Evolutionary conservation across 78 protist genomes (phyloP), one percentile per base, ranked within the genome.

Genomic region (Monosiga brevicollis): DNA sequence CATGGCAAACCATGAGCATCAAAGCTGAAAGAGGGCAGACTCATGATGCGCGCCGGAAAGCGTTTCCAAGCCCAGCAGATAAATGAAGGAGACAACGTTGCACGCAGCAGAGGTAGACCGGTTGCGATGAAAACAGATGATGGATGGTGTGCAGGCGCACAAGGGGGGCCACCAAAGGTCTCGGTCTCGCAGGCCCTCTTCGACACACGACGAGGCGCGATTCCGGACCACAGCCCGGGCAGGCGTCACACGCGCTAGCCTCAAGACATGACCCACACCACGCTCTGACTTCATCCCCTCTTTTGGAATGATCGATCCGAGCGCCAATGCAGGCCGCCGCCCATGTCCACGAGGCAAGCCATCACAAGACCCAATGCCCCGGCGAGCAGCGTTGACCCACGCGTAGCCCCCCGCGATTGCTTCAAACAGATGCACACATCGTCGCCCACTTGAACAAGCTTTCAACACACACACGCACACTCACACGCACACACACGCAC

Each of bases 181-280:
- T 73, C 42, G 77, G n/a, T n/a, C n/a, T n/a, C 77, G 77, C 40
- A 73, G 25, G 40, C 77, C 42, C 38, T 73, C 42, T 36, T 73
- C 36, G 32, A 40, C 36, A 3, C 77, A 36, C 77, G 9, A 73
- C 36, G 77, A 73, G 20, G 32, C 41, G 41, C 32, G 22, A 25
- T 26, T 73, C n/a, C n/a, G n/a, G n/a, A n/a, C n/a, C n/a, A n/a
- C n/a, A n/a, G n/a, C n/a, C n/a, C n/a, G n/a, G n/a, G n/a, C n/a
- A n/a, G n/a, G n/a, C n/a, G n/a, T n/a, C n/a, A n/a, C n/a, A n/a
- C n/a, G n/a, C n/a, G n/a, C n/a, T n/a, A n/a, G n/a, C n/a, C n/a
- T n/a, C n/a, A n/a, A n/a, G n/a, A n/a, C n/a, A n/a, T n/a, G n/a
- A n/a, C n/a, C n/a, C n/a, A 22, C 36, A 73, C 77, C 36, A 73